Evolutionary conservation across 2,329 filamentous ascomycete species (phyloP), one percentile per base, ranked within the genome.

Genomic region (Ophiosphaerella herpotricha): DNA sequence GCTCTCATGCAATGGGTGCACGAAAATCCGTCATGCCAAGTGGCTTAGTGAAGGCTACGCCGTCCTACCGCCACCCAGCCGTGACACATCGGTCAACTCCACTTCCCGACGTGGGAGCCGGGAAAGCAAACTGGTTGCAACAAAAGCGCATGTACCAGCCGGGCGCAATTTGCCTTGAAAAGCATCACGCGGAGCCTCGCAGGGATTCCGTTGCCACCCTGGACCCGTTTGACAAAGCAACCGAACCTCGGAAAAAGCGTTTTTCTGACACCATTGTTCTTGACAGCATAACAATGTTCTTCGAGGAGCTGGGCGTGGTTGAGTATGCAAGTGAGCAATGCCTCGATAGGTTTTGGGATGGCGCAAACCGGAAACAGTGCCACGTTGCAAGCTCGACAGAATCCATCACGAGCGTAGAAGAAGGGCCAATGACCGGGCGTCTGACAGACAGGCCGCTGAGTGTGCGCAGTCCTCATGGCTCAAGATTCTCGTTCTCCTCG

Each of bases 221-320:
- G 43, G 72, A 76, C 23, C 64, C 69, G 1, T 76, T 76, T 33
- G 54, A 58, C 24, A 43, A 49, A 34, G 56, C 54, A n/a, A 43
- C 50, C 35, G 55, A 58, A 14, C 43, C 55, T 21, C 43, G 50
- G 39, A 50, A 46, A 23, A 58, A 52, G 51, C 58, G 58, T 21
- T 52, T 54, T 35, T 67, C 66, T 11, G 66, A 72, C 42, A 33
- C 60, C 36, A 43, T 59, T 21, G 59, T 54, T 5, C 54, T 73
- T 14, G 75, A 78, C 18, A 68, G 73, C 24, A 66, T 77, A n/a
- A 72, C 74, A 40, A 67, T 68, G 36, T 78, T 72, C 60, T 77
- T 78, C 42, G 67, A 74, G 18, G 66, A 65, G 3, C 71, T 77
- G 39, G 70, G 70, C 12, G 64, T 76, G n/a, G 64, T 67, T 7